phyloP scores from a whole-genome alignment of 1,284 basidiomycete genomes.

The Exobasidium cylindrosporum region DNA sequence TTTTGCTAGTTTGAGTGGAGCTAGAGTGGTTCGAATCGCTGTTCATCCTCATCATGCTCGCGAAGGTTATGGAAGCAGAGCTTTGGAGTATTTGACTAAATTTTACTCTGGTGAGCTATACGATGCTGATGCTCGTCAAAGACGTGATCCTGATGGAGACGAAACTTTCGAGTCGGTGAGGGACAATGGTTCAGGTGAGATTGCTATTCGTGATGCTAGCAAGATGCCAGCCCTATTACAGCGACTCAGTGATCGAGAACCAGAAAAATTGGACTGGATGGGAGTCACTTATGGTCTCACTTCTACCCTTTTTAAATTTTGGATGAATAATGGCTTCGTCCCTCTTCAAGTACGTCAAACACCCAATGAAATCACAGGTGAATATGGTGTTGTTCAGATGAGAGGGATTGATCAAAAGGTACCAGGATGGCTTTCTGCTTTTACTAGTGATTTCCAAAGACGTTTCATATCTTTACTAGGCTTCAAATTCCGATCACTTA shows the following conservation, averaged over 20 bases:
- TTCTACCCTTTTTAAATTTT: constrained; percentile 84
- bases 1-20: constrained; percentile 85
- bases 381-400: constrained; percentile 76
- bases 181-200: constrained; percentile 9
- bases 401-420: constrained; percentile 28
- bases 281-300: constrained; percentile 96
- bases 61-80: constrained; percentile 96
- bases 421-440: constrained; percentile 80
- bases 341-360: constrained; percentile 93
- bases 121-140: constrained; percentile 61
- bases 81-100: constrained; percentile 77
- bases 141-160: constrained; percentile 58
- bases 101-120: constrained; percentile 88
- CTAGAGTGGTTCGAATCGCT: constrained; percentile 86
- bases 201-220: constrained; percentile 69
- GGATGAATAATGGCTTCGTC: constrained; percentile 88
- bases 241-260: constrained; percentile 82
- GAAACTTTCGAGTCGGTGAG: constrained; percentile 23
- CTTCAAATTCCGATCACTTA: constrained; percentile 91
- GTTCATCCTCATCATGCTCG: constrained; percentile 90
- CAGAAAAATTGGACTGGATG: constrained; percentile 87
- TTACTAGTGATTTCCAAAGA: constrained; percentile 87
- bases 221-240: constrained; percentile 92
- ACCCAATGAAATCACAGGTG: constrained; percentile 89
- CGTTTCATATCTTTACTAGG: constrained; percentile 86